These are phyloP conservation scores for Phyllosticta citrichinensis DNA, from an alignment of 2,329 filamentous ascomycete species.

Conservation along the genomic window DNA sequence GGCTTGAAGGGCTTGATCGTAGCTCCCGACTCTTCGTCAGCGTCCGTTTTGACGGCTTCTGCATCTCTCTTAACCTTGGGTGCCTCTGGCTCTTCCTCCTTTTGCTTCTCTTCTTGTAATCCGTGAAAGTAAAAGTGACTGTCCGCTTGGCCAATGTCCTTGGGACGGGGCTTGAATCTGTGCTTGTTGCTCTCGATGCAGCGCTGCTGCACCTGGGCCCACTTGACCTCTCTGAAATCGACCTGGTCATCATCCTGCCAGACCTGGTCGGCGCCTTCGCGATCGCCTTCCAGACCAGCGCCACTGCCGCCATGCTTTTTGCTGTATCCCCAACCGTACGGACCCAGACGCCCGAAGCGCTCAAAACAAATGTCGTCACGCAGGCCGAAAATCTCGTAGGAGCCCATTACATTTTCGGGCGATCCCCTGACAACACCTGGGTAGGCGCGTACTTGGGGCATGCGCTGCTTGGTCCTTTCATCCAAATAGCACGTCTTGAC, in stretches of 20 bases:
- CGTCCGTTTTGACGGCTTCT: background rate
- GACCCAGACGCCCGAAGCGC: conserved; percentile 74
- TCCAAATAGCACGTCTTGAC: conserved; percentile 75
- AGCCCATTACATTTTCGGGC: conserved; percentile 77
- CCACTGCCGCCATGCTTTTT: conserved; percentile 68
- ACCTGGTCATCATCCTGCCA: conserved; percentile 64
- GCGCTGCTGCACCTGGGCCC: conserved; percentile 66
- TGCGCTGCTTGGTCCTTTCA: conserved; percentile 48
- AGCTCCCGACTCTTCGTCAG: background rate
- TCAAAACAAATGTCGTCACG: conserved; percentile 88
- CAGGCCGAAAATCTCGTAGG: conserved; percentile 68
- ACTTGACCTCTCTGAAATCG: conserved; percentile 67
- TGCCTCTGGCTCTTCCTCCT: conserved; percentile 14
- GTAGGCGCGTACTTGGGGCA: conserved; percentile 65
- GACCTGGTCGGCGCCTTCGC: conserved; percentile 66
- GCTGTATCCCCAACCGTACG: conserved; percentile 85
- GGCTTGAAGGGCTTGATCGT: background rate
- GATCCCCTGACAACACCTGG: conserved; percentile 73
- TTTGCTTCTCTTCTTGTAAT: conserved; percentile 25
- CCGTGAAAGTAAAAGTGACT: conserved; percentile 30
- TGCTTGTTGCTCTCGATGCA: conserved; percentile 62
- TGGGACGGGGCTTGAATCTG: conserved; percentile 46
- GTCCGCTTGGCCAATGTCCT: conserved; percentile 16
- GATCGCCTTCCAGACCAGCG: conserved; percentile 75
- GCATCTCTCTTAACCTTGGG: conserved; percentile 3